Conservation (phyloP, 345 rosid species). For the Aurinia saxatilis region DNA sequence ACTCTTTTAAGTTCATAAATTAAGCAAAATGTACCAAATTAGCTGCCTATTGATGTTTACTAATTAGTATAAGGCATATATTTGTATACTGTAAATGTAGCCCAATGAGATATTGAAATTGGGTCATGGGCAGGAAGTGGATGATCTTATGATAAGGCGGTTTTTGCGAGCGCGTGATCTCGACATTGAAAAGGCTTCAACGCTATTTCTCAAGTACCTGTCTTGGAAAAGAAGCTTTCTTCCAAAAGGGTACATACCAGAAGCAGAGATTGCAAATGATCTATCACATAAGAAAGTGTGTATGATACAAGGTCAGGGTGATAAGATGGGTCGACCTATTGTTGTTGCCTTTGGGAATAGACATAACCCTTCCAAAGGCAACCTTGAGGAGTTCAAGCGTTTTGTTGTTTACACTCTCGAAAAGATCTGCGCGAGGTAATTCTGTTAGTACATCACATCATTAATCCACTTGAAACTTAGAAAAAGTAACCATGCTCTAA, state of each 20-base stretch:
- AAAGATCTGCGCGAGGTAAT: conserved; percentile 59
- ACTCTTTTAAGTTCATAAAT: too few relatives aligned
- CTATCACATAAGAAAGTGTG: conserved; percentile 61
- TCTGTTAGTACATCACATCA: neutral
- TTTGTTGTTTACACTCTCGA: conserved; percentile 63
- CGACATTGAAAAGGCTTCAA: conserved; percentile 80
- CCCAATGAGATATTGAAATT: too few relatives aligned
- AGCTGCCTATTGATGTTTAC: too few relatives aligned
- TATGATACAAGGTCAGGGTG: conserved; percentile 67
- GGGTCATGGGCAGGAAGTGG: conserved; percentile 43
- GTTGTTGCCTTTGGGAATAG: conserved; percentile 45
- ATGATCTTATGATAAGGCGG: conserved; percentile 73
- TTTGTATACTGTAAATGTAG: too few relatives aligned
- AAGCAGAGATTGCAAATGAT: conserved; percentile 48
- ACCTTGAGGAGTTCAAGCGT: conserved; percentile 76
- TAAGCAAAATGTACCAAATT: too few relatives aligned
- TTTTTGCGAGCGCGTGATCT: conserved; percentile 82
- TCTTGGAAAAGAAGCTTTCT: conserved; percentile 55
- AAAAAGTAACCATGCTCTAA: neutral
- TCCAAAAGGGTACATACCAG: conserved; percentile 53
- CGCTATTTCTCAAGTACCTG: conserved; percentile 57
- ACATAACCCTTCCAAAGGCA: conserved; percentile 61
- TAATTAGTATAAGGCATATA: too few relatives aligned
- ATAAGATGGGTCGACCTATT: conserved; percentile 67
- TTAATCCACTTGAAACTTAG: neutral